Percentiles rank a stretch among this genome's conserved stretches.
Conservation (phyloP, 495 filamentous ascomycete species). For the Penicillium cosmopolitanum region DNA sequence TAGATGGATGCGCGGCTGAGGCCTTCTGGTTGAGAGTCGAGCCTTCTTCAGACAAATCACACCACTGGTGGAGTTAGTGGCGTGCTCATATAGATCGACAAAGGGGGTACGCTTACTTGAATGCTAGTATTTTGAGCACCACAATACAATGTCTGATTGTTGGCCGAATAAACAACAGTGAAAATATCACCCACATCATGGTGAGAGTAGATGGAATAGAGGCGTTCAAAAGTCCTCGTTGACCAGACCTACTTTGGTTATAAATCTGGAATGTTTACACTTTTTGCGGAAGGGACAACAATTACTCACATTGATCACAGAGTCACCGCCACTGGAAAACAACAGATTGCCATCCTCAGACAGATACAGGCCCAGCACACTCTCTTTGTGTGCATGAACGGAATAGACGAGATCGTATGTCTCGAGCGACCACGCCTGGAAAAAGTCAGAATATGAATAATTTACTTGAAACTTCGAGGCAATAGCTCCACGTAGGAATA, state of each 20-base stretch:
- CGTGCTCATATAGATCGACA: conserved; percentile 2
- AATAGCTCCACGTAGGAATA: background rate
- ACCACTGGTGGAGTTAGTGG: conserved; percentile 53
- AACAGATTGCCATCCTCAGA: conserved; percentile 74
- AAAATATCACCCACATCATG: conserved; percentile 97
- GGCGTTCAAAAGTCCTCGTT: conserved; percentile 60
- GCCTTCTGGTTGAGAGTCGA: conserved; percentile 61
- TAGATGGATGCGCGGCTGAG: conserved; percentile 72
- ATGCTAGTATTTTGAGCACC: conserved; percentile 95
- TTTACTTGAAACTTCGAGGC: background rate
- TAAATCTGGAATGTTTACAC: conserved; percentile 12
- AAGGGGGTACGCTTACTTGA: conserved; percentile 52
- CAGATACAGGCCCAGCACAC: conserved; percentile 82
- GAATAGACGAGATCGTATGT: conserved; percentile 77
- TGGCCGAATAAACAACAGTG: conserved; percentile 81
- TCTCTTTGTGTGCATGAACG: conserved; percentile 85
- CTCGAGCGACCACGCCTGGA: conserved; percentile 78
- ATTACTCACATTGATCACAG: conserved; percentile 79
- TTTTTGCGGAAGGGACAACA: background rate
- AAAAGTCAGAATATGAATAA: conserved; percentile 12
- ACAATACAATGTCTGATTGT: conserved; percentile 80
- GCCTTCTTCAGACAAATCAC: conserved; percentile 58
- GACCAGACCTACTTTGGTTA: conserved; percentile 61
- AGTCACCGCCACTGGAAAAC: conserved; percentile 92
- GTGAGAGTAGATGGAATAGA: conserved; percentile 90